Evolutionary conservation across 441 rosid species (phyloP).

Genomic region (Populus hybrid): DNA sequence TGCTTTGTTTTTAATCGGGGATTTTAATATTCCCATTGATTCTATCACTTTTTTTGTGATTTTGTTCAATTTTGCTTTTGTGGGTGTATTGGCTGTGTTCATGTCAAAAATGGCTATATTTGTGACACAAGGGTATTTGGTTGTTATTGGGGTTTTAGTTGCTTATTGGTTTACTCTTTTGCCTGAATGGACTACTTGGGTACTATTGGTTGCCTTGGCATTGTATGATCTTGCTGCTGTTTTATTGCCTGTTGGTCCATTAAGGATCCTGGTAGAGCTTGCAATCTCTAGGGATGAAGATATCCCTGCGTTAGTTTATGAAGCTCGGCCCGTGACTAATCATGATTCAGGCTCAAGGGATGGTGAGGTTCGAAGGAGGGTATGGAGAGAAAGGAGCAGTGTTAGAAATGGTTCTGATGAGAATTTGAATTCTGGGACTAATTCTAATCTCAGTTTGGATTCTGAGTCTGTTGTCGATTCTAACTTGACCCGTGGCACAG

Average conservation of each 20-base stretch:
- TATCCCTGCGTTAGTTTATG: slow-evolving; percentile 88
- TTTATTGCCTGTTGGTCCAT: slow-evolving; percentile 84
- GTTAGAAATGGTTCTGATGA: slow-evolving; percentile 23
- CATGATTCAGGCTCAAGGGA: slow-evolving; percentile 33
- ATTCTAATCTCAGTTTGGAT: slow-evolving; percentile 11
- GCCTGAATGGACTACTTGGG: slow-evolving; percentile 98
- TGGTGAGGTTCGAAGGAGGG: slow-evolving; percentile 47
- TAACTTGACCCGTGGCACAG: slow-evolving; percentile 16
- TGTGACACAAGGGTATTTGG: slow-evolving; percentile 77
- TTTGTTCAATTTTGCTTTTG: slow-evolving; percentile 70
- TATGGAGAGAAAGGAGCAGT: slow-evolving; percentile 66
- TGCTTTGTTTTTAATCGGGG: slow-evolving; percentile 44
- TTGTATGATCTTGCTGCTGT: slow-evolving; percentile 92
- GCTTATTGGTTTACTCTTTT: slow-evolving; percentile 90
- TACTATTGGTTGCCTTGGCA: slow-evolving; percentile 68
- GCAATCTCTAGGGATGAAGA: slow-evolving; percentile 97
- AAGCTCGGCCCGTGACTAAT: slow-evolving; percentile 69
- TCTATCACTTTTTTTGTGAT: slow-evolving; percentile 52
- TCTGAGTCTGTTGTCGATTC: slow-evolving; percentile 14
- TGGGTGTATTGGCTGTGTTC: slow-evolving; percentile 86
- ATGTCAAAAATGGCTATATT: slow-evolving; percentile 78
- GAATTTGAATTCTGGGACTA: slow-evolving; percentile 14
- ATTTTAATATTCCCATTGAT: slow-evolving; percentile 61
- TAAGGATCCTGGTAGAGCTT: slow-evolving; percentile 84
- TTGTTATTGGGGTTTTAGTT: slow-evolving; percentile 74